Evolutionary conservation across 495 filamentous ascomycete genomes (phyloP).

Genomic region (Podospora sp.): DNA sequence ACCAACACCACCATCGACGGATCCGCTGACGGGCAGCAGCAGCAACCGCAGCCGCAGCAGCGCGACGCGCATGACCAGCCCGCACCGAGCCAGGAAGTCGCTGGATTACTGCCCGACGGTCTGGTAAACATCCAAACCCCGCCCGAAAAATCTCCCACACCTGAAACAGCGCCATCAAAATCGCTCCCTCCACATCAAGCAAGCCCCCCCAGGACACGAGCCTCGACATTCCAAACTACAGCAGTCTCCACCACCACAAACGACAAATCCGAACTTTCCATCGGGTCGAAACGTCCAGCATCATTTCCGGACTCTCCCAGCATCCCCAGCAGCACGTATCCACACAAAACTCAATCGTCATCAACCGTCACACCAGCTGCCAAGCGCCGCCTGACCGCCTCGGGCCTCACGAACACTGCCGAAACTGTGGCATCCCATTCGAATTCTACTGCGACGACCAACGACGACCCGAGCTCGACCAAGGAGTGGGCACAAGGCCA

Average conservation of each 20-base stretch:
- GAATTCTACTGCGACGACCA: conserved; percentile 12
- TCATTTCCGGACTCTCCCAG: conserved; percentile 42
- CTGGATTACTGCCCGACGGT: conserved; percentile 23
- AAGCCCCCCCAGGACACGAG: conserved; percentile 38
- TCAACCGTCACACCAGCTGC: conserved; percentile 29
- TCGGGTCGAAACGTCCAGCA: conserved; percentile 41
- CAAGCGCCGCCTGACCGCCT: conserved; percentile 32
- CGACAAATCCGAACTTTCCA: conserved; percentile 21
- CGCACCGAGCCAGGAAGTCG: conserved; percentile 31
- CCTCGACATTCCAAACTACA: conserved; percentile 43
- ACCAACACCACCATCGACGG: conserved; percentile 23
- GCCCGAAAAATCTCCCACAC: conserved; percentile 24
- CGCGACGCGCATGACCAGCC: conserved; percentile 31
- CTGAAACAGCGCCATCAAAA: conserved; percentile 32
- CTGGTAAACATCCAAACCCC: conserved; percentile 33
- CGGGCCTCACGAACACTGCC: conserved; percentile 18
- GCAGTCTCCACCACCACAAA: conserved; percentile 25
- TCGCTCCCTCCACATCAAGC: conserved; percentile 16
- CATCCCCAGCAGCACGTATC: conserved; percentile 29
- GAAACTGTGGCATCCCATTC: conserved; percentile 17
- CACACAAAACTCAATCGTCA: conserved; percentile 23
- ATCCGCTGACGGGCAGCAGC: conserved; percentile 31
- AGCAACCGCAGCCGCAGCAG: conserved; percentile 5
- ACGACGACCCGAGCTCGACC: conserved; percentile 29
- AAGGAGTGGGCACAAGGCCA: conserved; percentile 43